Conservation (phyloP, 2,329 filamentous ascomycete genomes). For the Phymatotrichopsis omnivora region DNA sequence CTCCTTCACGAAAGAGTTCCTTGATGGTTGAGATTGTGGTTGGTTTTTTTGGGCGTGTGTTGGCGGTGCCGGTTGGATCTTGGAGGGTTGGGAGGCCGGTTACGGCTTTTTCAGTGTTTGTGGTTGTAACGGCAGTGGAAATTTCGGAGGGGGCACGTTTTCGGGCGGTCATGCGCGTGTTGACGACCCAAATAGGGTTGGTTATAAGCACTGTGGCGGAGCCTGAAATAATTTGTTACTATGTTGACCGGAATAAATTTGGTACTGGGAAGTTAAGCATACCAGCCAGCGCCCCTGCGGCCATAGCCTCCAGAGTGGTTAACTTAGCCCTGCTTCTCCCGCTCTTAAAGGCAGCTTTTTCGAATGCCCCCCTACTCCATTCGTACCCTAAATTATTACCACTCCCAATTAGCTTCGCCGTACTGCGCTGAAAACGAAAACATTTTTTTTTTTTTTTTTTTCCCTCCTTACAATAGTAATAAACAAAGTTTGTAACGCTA, state of each 20-base stretch:
- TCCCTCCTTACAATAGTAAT: slow-evolving; percentile 92
- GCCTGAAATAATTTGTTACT: slow-evolving; percentile 40
- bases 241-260: not conserved
- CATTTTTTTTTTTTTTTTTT: too few species aligned
- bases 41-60: slow-evolving; percentile 45
- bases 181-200: slow-evolving; percentile 98
- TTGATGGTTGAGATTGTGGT: slow-evolving; percentile 74
- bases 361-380: slow-evolving; percentile 84
- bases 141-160: slow-evolving; percentile 46
- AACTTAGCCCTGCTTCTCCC: slow-evolving; percentile 67
- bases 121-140: too few species aligned
- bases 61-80: slow-evolving; percentile 34
- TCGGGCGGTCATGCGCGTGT: slow-evolving; percentile 93
- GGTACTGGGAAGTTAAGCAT: not conserved
- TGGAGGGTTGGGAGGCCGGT: slow-evolving; percentile 30
- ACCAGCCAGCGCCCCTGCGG: slow-evolving; percentile 75
- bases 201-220: slow-evolving; percentile 90
- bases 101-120: slow-evolving; percentile 36
- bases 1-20: slow-evolving; percentile 71
- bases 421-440: too few species aligned
- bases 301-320: slow-evolving; percentile 86
- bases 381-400: slow-evolving; percentile 92
- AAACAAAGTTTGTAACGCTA: slow-evolving; percentile 97
- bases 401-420: too few species aligned
- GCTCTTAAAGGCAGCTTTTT: slow-evolving; percentile 60